Conservation (phyloP, 2,329 filamentous ascomycete species). For the Colletotrichum sp. region DNA sequence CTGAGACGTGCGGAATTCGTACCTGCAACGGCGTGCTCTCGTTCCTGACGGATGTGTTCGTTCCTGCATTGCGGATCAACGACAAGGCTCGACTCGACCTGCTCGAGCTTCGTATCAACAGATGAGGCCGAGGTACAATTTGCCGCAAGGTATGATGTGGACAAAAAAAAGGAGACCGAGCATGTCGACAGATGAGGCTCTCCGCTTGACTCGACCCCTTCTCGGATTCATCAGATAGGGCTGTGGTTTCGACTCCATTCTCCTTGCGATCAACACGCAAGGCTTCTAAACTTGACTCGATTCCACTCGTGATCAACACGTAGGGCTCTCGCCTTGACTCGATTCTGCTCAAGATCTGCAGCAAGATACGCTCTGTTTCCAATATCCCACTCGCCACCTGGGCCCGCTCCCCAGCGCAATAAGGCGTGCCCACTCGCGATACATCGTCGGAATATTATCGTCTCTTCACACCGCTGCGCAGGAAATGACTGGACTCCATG, state of each 20-base stretch:
- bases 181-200: not conserved
- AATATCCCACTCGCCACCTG: not conserved
- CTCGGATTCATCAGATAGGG: not conserved
- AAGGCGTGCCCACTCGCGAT: conserved; percentile 1
- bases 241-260: not conserved
- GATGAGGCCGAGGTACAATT: not conserved
- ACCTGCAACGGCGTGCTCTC: not conserved
- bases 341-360: not conserved
- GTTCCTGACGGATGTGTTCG: not conserved
- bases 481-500: conserved; percentile 1
- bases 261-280: not conserved
- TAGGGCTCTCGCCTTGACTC: not conserved
- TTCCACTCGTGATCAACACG: not conserved
- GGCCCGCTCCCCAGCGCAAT: not conserved
- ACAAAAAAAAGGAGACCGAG: not conserved
- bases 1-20: not conserved
- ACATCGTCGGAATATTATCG: conserved; percentile 6
- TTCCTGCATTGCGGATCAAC: not conserved
- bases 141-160: not conserved
- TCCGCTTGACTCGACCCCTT: not conserved
- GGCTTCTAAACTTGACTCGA: not conserved
- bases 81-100: not conserved
- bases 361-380: not conserved
- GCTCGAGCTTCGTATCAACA: not conserved
- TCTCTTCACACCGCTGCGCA: conserved; percentile 12